Evolutionary conservation across 2,329 filamentous ascomycete species (phyloP).

Genomic region (Septoria petroselini): DNA sequence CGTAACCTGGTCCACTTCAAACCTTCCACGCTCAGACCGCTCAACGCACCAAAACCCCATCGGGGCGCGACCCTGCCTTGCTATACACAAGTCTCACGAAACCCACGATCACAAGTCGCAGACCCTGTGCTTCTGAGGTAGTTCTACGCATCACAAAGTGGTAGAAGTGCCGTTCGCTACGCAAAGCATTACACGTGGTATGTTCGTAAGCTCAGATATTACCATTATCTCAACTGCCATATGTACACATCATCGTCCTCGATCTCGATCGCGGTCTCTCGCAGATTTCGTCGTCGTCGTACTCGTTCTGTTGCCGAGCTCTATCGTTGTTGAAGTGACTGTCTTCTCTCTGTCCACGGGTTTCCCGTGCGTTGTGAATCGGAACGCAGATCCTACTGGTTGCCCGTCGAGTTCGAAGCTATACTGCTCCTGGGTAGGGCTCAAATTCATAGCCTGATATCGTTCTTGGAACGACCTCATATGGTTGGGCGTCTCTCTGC

Average conservation of each 20-base stretch:
- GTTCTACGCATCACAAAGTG: too few species aligned
- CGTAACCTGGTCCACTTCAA: too few species aligned
- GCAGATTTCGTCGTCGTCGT: conserved; percentile 3
- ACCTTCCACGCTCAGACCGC: too few species aligned
- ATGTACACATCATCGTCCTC: conserved; percentile 4
- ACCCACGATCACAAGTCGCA: too few species aligned
- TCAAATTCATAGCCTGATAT: conserved; percentile 17
- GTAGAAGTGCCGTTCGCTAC: too few species aligned
- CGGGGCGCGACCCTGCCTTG: too few species aligned
- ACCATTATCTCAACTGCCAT: too few species aligned
- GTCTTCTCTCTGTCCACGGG: neutral
- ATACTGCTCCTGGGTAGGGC: neutral
- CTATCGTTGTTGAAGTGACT: neutral
- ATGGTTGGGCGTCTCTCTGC: conserved; percentile 10
- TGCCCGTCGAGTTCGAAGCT: conserved; percentile 17
- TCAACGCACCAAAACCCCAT: too few species aligned
- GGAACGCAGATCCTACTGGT: conserved; percentile 15
- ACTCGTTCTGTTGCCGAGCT: conserved; percentile 1
- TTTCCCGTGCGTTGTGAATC: neutral
- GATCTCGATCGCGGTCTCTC: conserved; percentile 5
- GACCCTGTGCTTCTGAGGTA: too few species aligned
- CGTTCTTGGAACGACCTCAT: conserved; percentile 14
- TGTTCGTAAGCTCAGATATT: neutral
- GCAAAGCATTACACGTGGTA: neutral
- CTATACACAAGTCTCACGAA: too few species aligned